Conservation (phyloP, 2,329 filamentous ascomycete genomes). For the Volutella citrinella region DNA sequence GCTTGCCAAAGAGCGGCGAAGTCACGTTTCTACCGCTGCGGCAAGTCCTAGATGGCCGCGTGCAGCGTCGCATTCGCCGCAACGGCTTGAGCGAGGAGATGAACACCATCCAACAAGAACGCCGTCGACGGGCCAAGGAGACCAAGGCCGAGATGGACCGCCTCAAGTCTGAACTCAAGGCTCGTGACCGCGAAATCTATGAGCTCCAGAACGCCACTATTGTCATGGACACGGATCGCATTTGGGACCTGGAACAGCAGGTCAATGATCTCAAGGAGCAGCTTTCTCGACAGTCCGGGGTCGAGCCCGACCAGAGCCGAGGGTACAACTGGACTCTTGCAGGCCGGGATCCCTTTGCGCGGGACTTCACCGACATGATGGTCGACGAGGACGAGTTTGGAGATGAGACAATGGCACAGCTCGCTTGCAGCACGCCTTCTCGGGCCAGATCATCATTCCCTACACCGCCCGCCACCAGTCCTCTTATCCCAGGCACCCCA, state of each 20-base stretch:
- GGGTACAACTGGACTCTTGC: constrained; percentile 50
- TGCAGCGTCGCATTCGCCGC: constrained; percentile 55
- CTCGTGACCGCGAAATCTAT: constrained; percentile 52
- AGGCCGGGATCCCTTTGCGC: constrained; percentile 43
- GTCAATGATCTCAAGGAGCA: constrained; percentile 34
- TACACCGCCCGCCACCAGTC: constrained; percentile 55
- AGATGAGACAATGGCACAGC: constrained; percentile 48
- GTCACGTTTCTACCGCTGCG: constrained; percentile 44
- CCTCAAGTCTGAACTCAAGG: constrained; percentile 47
- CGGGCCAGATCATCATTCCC: constrained; percentile 45
- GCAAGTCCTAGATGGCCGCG: constrained; percentile 54
- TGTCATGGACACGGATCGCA: constrained; percentile 44
- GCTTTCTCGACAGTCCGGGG: constrained; percentile 23
- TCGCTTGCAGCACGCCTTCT: constrained; percentile 51
- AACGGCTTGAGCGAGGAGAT: constrained; percentile 58
- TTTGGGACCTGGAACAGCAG: constrained; percentile 41
- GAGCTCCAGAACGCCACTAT: constrained; percentile 50
- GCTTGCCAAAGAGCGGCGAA: constrained; percentile 31
- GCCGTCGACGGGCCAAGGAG: constrained; percentile 36
- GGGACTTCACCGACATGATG: constrained; percentile 40
- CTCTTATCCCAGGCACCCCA: constrained; percentile 37
- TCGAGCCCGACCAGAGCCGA: constrained; percentile 21
- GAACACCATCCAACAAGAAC: constrained; percentile 48
- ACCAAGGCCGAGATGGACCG: constrained; percentile 46
- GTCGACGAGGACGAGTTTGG: constrained; percentile 43